Conservation (phyloP, 2,329 filamentous ascomycete genomes). For the Xylariaceae sp. region DNA sequence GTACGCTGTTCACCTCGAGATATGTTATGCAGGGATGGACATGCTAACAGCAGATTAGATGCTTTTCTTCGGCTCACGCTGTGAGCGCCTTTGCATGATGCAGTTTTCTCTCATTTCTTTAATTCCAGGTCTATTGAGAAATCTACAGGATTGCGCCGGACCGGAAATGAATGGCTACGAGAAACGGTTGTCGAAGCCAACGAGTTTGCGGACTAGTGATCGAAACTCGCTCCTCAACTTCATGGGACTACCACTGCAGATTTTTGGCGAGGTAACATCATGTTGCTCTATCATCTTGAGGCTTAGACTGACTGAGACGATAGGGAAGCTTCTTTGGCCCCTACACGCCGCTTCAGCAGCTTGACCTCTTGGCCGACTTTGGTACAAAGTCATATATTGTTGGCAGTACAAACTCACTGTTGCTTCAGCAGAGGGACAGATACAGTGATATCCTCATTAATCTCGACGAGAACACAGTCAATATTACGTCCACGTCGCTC, state of each 20-base stretch:
- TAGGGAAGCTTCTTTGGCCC: constrained; percentile 91
- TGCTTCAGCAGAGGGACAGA: constrained; percentile 88
- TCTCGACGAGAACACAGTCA: constrained; percentile 82
- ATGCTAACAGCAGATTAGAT: constrained; percentile 53
- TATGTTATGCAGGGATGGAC: background rate
- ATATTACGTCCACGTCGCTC: constrained; percentile 74
- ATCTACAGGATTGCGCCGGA: constrained; percentile 90
- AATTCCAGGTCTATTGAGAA: constrained; percentile 85
- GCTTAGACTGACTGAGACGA: constrained; percentile 8
- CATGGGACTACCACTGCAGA: constrained; percentile 89
- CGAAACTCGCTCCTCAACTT: constrained; percentile 83
- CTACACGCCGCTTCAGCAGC: constrained; percentile 92
- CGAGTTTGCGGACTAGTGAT: constrained; percentile 86
- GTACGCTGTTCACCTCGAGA: constrained; percentile 41
- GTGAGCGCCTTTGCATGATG: constrained; percentile 94
- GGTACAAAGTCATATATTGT: constrained; percentile 97
- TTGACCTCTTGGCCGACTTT: constrained; percentile 87
- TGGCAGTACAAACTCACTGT: constrained; percentile 89
- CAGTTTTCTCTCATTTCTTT: constrained; percentile 95
- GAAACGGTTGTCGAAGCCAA: constrained; percentile 66
- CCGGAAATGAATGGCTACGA: constrained; percentile 86
- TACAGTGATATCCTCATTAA: constrained; percentile 97
- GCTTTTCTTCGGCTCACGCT: constrained; percentile 97
- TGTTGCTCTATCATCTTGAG: background rate
- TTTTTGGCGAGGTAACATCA: constrained; percentile 74